A percentile compares a stretch with the other conserved stretches of the same genome.
Evolutionary conservation across 2,329 filamentous ascomycete species (phyloP).

Genomic region (Penicillium hordei): DNA sequence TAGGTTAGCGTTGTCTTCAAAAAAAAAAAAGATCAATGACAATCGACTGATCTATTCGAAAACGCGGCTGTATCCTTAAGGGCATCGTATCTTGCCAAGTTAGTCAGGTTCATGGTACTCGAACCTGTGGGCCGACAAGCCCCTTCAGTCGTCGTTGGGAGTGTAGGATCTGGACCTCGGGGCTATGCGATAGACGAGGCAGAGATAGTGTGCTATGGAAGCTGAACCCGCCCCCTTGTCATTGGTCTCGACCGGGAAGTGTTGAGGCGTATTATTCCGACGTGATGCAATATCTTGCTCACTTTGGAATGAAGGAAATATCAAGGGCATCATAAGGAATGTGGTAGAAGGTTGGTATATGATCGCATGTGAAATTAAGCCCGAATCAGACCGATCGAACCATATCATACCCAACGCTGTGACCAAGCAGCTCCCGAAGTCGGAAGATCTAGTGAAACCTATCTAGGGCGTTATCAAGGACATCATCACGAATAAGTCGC

Average conservation of each 20-base stretch:
- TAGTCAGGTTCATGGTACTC: neutral
- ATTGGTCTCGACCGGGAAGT: neutral
- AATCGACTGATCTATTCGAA: conserved; percentile 11
- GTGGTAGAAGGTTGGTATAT: neutral
- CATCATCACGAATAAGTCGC: conserved; percentile 1
- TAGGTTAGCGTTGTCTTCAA: neutral
- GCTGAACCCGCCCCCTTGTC: neutral
- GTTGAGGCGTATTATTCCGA: neutral
- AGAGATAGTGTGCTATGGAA: neutral
- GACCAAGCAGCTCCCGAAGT: neutral
- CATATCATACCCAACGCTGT: neutral
- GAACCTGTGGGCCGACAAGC: conserved; percentile 5
- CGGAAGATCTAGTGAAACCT: neutral
- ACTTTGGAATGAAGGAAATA: neutral
- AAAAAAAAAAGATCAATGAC: neutral
- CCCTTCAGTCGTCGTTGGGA: conserved; percentile 3
- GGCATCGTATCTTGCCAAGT: neutral
- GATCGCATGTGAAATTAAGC: neutral
- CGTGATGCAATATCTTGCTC: conserved; percentile 9
- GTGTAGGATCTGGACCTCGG: neutral
- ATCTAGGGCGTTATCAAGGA: neutral
- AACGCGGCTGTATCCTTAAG: neutral
- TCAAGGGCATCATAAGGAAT: neutral
- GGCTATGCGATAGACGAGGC: neutral
- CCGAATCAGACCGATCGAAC: neutral